Evolutionary conservation across 306 rosid genomes (phyloP).

Genomic region (Cicer arietinum): DNA sequence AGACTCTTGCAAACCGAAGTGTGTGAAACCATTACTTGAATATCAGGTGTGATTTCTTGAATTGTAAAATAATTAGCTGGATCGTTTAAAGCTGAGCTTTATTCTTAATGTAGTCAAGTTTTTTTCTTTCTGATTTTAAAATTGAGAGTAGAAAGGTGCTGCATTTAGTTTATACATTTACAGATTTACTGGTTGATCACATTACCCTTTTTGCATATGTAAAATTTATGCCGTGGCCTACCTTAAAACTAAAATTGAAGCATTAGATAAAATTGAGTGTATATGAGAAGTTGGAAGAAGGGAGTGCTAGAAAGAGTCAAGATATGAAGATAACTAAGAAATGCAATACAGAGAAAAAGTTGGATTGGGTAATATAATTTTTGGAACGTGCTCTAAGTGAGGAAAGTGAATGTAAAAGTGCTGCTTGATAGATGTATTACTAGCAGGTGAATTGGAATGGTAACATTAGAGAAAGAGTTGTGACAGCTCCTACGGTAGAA

Average conservation of each 20-base stretch:
- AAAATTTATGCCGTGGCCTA: not conserved
- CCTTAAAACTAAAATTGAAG: slow-evolving; percentile 1
- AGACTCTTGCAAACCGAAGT: slow-evolving; percentile 93
- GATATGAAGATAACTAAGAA: slow-evolving; percentile 20
- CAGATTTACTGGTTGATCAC: not conserved
- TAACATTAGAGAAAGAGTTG: too few species aligned
- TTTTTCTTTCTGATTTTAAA: not conserved
- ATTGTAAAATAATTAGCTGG: not conserved
- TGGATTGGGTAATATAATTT: not conserved
- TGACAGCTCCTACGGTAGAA: too few species aligned
- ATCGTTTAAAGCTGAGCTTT: slow-evolving; percentile 13
- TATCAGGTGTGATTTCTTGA: slow-evolving; percentile 67
- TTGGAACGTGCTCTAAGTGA: not conserved
- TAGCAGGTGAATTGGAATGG: not conserved
- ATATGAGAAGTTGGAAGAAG: not conserved
- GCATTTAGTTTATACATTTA: not conserved
- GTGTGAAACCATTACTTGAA: slow-evolving; percentile 83
- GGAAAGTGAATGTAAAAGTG: not conserved
- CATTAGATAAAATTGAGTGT: not conserved
- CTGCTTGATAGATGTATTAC: not conserved
- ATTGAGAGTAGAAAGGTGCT: not conserved
- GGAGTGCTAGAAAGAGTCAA: slow-evolving; percentile 1
- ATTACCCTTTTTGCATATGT: not conserved
- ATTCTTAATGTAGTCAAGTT: slow-evolving; percentile 23
- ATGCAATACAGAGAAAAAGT: not conserved